Percentiles rank a stretch among this genome's conserved stretches.
Conservation (phyloP, 768 basidiomycete genomes). For the Hemileccinum rubropunctum region DNA sequence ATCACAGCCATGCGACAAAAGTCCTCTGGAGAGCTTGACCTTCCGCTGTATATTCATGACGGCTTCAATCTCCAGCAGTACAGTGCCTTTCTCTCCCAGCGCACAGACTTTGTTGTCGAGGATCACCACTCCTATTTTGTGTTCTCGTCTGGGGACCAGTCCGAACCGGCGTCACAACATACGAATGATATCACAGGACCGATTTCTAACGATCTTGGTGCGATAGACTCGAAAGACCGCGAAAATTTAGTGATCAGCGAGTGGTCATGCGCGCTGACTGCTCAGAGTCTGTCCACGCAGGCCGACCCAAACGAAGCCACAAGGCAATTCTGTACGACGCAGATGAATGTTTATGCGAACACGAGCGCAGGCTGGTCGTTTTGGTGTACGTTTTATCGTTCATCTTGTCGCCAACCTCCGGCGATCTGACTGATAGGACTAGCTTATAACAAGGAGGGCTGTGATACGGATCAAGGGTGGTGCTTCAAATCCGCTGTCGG, state of each 20-base stretch:
- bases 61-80: slow-evolving; percentile 50
- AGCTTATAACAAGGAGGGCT: slow-evolving; percentile 65
- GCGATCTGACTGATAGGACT: background rate
- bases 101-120: slow-evolving; percentile 62
- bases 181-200: slow-evolving; percentile 35
- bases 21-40: slow-evolving; percentile 24
- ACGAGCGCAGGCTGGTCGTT: slow-evolving; percentile 63
- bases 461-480: slow-evolving; percentile 60
- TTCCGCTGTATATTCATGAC: slow-evolving; percentile 70
- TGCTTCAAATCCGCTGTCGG: slow-evolving; percentile 65
- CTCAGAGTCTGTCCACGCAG: slow-evolving; percentile 48
- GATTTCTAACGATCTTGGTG: slow-evolving; percentile 7
- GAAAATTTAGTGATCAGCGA: slow-evolving; percentile 50
- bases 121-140: slow-evolving; percentile 78
- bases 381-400: slow-evolving; percentile 49
- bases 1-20: slow-evolving; percentile 21
- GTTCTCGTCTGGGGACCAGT: slow-evolving; percentile 53
- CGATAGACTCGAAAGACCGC: slow-evolving; percentile 31
- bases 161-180: slow-evolving; percentile 43
- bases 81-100: slow-evolving; percentile 42
- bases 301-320: slow-evolving; percentile 42
- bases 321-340: slow-evolving; percentile 52
- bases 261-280: slow-evolving; percentile 49
- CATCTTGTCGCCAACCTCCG: background rate
- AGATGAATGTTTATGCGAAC: slow-evolving; percentile 56